Evolutionary conservation across 2,329 filamentous ascomycete species (phyloP).

Genomic region (Daldinia eschscholtzii): DNA sequence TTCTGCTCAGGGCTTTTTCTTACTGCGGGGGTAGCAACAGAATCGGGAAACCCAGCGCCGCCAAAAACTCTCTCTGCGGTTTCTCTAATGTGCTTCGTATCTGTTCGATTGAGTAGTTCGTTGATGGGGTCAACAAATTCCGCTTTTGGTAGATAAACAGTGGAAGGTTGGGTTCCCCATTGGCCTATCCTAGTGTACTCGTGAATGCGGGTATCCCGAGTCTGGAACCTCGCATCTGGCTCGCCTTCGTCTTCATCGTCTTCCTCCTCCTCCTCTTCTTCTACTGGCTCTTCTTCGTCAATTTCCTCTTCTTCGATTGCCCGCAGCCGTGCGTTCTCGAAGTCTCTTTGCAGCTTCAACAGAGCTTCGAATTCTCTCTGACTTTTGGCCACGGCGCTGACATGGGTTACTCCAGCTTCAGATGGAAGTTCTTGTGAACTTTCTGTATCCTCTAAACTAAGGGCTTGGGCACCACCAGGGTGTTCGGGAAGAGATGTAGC

Average conservation of each 20-base stretch:
- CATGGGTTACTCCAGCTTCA: constrained; percentile 57
- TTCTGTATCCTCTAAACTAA: constrained; percentile 22
- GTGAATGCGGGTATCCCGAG: constrained; percentile 71
- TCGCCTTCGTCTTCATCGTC: constrained; percentile 55
- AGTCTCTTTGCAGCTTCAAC: constrained; percentile 69
- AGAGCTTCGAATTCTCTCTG: constrained; percentile 68
- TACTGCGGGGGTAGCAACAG: constrained; percentile 75
- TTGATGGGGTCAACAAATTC: constrained; percentile 78
- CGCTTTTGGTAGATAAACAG: constrained; percentile 79
- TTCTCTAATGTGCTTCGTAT: constrained; percentile 79
- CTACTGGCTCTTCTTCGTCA: constrained; percentile 42
- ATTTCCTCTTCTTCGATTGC: constrained; percentile 52
- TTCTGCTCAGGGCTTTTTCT: constrained; percentile 71
- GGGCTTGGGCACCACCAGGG: constrained; percentile 47
- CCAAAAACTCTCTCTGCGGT: constrained; percentile 82
- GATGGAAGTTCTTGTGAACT: constrained; percentile 49
- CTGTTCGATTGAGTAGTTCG: constrained; percentile 73
- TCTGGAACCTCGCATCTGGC: constrained; percentile 49
- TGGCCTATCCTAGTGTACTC: constrained; percentile 79
- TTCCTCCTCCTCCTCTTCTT: constrained; percentile 52
- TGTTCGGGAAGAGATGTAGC: constrained; percentile 34
- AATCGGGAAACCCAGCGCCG: constrained; percentile 80
- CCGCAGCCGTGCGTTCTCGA: constrained; percentile 59
- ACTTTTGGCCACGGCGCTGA: constrained; percentile 64
- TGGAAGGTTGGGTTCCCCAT: constrained; percentile 79